Percentiles rank a stretch among this genome's conserved stretches.
Conservation (phyloP, 2,329 filamentous ascomycete genomes). For the Huntiella bhutanensis region DNA sequence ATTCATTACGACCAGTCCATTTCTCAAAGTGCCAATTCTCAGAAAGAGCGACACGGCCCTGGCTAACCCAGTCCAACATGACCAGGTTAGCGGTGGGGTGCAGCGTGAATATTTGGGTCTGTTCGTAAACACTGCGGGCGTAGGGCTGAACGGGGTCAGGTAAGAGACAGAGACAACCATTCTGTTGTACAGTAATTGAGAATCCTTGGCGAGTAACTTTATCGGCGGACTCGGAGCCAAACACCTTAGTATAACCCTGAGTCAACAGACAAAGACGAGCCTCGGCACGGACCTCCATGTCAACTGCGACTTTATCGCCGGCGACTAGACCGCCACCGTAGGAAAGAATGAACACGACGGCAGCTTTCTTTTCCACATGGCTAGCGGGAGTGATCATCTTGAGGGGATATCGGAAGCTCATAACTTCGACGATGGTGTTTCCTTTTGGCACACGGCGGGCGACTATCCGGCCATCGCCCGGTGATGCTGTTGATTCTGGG, state of each 20-base stretch:
- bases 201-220: conserved; percentile 40
- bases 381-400: conserved; percentile 76
- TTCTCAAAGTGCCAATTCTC: conserved; percentile 71
- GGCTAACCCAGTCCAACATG: conserved; percentile 84
- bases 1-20: conserved; percentile 74
- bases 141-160: conserved; percentile 93
- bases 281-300: conserved; percentile 41
- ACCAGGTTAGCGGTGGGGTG: conserved; percentile 45
- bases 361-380: conserved; percentile 41
- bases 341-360: conserved; percentile 75
- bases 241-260: conserved; percentile 84
- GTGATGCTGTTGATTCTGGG: conserved; percentile 48
- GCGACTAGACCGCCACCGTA: conserved; percentile 88
- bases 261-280: conserved; percentile 51
- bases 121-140: conserved; percentile 62
- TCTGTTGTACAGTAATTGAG: conserved; percentile 28
- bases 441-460: conserved; percentile 53
- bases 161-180: conserved; percentile 44
- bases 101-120: conserved; percentile 59
- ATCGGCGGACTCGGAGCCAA: conserved; percentile 49
- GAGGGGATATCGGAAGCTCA: conserved; percentile 83
- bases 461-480: conserved; percentile 63
- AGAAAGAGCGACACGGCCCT: conserved; percentile 65
- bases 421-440: conserved; percentile 49
- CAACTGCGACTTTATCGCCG: conserved; percentile 62